Base-by-base conservation (phyloP, 1,139 yeast genomes). In the Schizosaccharomyces versatilis region DNA sequence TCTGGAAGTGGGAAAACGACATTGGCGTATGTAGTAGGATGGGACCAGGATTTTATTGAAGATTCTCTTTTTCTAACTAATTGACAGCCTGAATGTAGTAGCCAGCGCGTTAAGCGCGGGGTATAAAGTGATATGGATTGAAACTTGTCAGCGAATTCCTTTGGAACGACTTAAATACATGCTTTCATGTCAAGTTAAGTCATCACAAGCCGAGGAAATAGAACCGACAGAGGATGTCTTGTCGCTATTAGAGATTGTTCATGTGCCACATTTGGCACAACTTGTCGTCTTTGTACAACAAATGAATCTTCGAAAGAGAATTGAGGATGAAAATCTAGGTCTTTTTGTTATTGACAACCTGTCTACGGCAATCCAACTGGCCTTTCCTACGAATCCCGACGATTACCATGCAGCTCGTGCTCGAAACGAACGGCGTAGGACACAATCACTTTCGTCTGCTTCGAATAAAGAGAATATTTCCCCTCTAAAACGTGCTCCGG, bases 341-440 rank as follows among this genome's bases (percentile, higher is more conserved):
- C 12, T 44, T 10, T 7, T 44, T 14, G 32, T 44, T 44, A 44
- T 44, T 9, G 49, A 44, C 14, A 44, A 44, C 36, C 32, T 44
- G 14, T 44, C 49, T 24, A 44, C 32, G 49, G 38, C 49, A 9
- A 44, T 44, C 32, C 49, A 44, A 44, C n/a, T 44, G 12, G 49
- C 49, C n/a, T 44, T 24, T 19, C 49, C 49, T 24, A 44, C 49
- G 6, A 17, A 36, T 2, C 49, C 49, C 19, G 49, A 44, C 14
- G 49, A 44, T 12, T 44, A 44, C 32, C 38, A 32, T 17, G 19
- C 19, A 19, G 14, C 32, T 14, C 19, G 49, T 17, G 38, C n/a
- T 6, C 49, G 49, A 9, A 32, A 38, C n/a, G 32, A 17, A 9
- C 19, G 38, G 38, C 19, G 38, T 14, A 17, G 15, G 19, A 17